These are phyloP conservation scores for Rhodamnia argentea DNA, from an alignment of 345 rosid genomes.

Conservation along the genomic window DNA sequence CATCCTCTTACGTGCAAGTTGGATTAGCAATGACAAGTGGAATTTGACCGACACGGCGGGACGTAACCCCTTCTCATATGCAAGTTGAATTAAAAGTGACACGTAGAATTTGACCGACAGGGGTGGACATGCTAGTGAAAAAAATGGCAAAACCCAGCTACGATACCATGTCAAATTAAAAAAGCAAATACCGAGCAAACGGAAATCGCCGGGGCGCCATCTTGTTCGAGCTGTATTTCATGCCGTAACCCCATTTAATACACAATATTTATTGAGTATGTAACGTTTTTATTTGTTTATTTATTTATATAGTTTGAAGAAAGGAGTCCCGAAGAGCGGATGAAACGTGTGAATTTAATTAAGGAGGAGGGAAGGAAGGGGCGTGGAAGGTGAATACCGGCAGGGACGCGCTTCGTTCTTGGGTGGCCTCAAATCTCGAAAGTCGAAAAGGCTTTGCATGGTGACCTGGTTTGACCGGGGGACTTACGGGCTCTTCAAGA, in stretches of 20 bases:
- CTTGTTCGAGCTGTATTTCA: neutral
- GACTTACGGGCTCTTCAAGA: neutral
- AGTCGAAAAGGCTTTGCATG: neutral
- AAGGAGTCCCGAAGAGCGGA: neutral
- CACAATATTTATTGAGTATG: neutral
- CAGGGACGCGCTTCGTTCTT: neutral
- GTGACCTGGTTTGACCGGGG: neutral
- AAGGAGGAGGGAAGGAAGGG: neutral
- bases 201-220: neutral
- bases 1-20: too few relatives aligned
- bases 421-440: neutral
- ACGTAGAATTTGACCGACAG: too few relatives aligned
- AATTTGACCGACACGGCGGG: too few relatives aligned
- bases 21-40: too few relatives aligned
- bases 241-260: neutral
- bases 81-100: too few relatives aligned
- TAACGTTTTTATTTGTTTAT: neutral
- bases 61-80: too few relatives aligned
- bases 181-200: neutral
- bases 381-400: neutral
- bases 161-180: neutral
- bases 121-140: too few relatives aligned
- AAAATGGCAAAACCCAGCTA: too few relatives aligned
- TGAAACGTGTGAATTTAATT: neutral
- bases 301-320: neutral